phyloP scores from a whole-genome alignment of 2,329 filamentous ascomycete genomes.

The Annulohypoxylon truncatum region DNA sequence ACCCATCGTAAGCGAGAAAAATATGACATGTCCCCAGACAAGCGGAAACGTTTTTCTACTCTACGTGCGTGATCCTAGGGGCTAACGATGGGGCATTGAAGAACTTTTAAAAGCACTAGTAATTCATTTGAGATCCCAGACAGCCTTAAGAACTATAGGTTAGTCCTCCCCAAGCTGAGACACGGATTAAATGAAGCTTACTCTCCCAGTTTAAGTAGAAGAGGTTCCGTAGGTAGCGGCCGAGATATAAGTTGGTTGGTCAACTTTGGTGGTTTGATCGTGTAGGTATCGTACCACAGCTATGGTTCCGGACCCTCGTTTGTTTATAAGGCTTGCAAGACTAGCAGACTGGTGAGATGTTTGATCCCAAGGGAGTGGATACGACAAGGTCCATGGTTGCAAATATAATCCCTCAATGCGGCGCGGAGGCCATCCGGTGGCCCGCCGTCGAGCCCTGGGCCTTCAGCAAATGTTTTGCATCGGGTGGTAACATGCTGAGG shows the following conservation, averaged over 20 bases:
- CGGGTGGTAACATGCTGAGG: background rate
- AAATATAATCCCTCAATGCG: background rate
- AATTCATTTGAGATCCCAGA: background rate
- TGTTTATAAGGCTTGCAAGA: background rate
- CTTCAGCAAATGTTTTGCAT: background rate
- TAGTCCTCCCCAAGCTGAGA: background rate
- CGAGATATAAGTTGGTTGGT: background rate
- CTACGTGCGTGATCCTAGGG: background rate
- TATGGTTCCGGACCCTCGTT: constrained; percentile 1
- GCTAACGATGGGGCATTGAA: background rate
- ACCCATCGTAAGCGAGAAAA: constrained; percentile 3
- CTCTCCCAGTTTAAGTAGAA: constrained; percentile 2
- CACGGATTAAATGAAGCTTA: background rate
- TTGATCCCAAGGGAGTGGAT: background rate
- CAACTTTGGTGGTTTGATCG: background rate
- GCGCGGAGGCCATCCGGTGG: constrained; percentile 13
- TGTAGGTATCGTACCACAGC: background rate
- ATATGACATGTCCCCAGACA: background rate
- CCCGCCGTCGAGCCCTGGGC: background rate
- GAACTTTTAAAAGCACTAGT: background rate
- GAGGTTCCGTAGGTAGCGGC: constrained; percentile 17
- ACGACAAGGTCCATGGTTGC: constrained; percentile 18
- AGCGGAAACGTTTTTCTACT: background rate
- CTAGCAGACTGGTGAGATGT: background rate
- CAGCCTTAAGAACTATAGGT: background rate